Percentiles rank a stretch among this genome's conserved stretches.
phyloP scores from a whole-genome alignment of 2,329 filamentous ascomycete species.

The Verticillium isaacii region DNA sequence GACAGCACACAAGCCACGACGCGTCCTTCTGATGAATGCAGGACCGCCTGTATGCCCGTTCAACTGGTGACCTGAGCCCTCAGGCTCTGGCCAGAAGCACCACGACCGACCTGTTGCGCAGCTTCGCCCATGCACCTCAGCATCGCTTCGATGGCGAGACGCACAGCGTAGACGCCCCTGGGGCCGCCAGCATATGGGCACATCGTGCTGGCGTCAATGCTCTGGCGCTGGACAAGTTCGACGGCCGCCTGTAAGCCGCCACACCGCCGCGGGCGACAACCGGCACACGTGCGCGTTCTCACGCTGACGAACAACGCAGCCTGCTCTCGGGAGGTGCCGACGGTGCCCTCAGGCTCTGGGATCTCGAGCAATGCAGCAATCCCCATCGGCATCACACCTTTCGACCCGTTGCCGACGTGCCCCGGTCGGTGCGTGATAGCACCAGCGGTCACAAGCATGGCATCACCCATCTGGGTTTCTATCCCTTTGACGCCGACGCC shows the following conservation, averaged over 20 bases:
- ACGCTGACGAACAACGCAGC: slow-evolving; percentile 32
- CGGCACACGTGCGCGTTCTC: not conserved
- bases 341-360: slow-evolving; percentile 80
- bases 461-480: slow-evolving; percentile 73
- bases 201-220: slow-evolving; percentile 77
- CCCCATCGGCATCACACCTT: slow-evolving; percentile 42
- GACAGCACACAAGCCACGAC: not conserved
- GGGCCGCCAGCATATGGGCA: slow-evolving; percentile 43
- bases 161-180: not conserved
- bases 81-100: slow-evolving; percentile 61
- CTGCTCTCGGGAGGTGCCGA: slow-evolving; percentile 83
- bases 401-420: slow-evolving; percentile 47
- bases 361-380: slow-evolving; percentile 61
- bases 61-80: slow-evolving; percentile 62
- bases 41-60: slow-evolving; percentile 73
- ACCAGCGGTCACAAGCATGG: slow-evolving; percentile 57
- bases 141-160: slow-evolving; percentile 63
- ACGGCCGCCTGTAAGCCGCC: slow-evolving; percentile 61
- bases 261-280: not conserved
- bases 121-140: slow-evolving; percentile 62
- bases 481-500: slow-evolving; percentile 69
- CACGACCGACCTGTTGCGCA: slow-evolving; percentile 60
- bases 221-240: slow-evolving; percentile 75
- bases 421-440: slow-evolving; percentile 30
- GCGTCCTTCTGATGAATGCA: slow-evolving; percentile 47